phyloP scores from a whole-genome alignment of 176 grass and related monocot species.

The Oryza rufipogon region DNA sequence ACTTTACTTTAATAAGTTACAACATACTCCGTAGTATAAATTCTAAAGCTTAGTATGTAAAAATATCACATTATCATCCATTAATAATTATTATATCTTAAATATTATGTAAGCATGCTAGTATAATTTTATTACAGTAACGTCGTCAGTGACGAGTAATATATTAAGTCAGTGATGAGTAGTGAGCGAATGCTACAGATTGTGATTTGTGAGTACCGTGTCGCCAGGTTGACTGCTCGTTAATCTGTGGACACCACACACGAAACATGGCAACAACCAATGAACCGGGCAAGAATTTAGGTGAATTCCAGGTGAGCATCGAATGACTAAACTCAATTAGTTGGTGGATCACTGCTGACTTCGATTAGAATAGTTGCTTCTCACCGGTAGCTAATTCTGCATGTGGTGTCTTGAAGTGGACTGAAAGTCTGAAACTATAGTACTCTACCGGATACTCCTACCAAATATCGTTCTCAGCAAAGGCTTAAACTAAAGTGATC shows the following conservation, averaged over 20 bases:
- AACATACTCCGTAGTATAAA: too few relatives aligned
- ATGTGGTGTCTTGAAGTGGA: background rate
- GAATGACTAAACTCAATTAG: slow-evolving; percentile 25
- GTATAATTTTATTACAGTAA: background rate
- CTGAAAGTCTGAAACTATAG: background rate
- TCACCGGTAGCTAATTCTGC: background rate
- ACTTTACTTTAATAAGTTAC: too few relatives aligned
- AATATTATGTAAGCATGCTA: too few relatives aligned
- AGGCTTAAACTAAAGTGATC: slow-evolving; percentile 2
- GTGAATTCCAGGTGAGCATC: slow-evolving; percentile 45
- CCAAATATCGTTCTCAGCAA: background rate
- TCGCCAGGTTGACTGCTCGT: slow-evolving; percentile 23
- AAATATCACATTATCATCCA: too few relatives aligned
- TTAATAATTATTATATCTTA: too few relatives aligned
- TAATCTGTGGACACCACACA: background rate
- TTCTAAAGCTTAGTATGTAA: too few relatives aligned
- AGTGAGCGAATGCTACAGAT: background rate
- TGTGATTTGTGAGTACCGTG: background rate
- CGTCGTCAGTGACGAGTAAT: background rate
- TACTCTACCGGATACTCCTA: background rate
- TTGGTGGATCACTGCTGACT: slow-evolving; percentile 40
- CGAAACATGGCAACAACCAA: slow-evolving; percentile 8
- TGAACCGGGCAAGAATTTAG: slow-evolving; percentile 12
- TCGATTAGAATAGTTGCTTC: background rate
- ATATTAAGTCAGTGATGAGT: background rate